Evolutionary conservation across 768 basidiomycete genomes (phyloP).

Genomic region (Trametes cubensis): DNA sequence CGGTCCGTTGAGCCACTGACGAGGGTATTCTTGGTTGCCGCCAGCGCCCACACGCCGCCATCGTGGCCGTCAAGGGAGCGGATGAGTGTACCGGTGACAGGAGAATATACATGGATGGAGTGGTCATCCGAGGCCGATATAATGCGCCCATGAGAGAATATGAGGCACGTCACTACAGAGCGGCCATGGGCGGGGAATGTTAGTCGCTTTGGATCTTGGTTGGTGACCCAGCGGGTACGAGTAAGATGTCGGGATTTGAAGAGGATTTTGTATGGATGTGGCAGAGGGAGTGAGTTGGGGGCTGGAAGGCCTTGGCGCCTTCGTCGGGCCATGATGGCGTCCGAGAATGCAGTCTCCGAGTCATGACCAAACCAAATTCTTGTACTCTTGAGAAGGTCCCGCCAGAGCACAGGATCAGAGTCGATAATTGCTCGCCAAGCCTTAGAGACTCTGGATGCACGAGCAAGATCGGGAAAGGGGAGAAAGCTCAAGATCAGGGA

Average conservation of each 20-base stretch:
- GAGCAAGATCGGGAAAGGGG: slow-evolving; percentile 78
- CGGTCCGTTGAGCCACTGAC: slow-evolving; percentile 94
- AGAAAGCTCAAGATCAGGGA: slow-evolving; percentile 87
- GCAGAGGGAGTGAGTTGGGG: slow-evolving; percentile 60
- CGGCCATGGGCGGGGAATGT: slow-evolving; percentile 88
- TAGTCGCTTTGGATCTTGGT: slow-evolving; percentile 70
- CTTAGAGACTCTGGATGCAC: slow-evolving; percentile 86
- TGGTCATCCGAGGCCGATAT: slow-evolving; percentile 98
- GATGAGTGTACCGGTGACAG: slow-evolving; percentile 74
- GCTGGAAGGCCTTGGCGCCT: slow-evolving; percentile 42
- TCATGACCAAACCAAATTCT: slow-evolving; percentile 90
- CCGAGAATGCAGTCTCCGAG: slow-evolving; percentile 79
- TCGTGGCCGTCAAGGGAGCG: slow-evolving; percentile 86
- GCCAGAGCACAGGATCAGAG: slow-evolving; percentile 88
- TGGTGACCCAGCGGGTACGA: slow-evolving; percentile 77
- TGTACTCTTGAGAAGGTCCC: slow-evolving; percentile 78
- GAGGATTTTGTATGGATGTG: slow-evolving; percentile 89
- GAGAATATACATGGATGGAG: slow-evolving; percentile 92
- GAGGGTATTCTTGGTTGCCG: slow-evolving; percentile 81
- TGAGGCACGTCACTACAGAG: slow-evolving; percentile 92
- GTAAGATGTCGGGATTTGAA: slow-evolving; percentile 90
- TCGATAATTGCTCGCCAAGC: slow-evolving; percentile 93
- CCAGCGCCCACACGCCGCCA: slow-evolving; percentile 97
- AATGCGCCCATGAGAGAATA: slow-evolving; percentile 93
- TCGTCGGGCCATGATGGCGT: slow-evolving; percentile 66